Percentiles rank a stretch among this genome's conserved stretches.
Evolutionary conservation across 306 rosid genomes (phyloP).

Genomic region (Cicer arietinum): DNA sequence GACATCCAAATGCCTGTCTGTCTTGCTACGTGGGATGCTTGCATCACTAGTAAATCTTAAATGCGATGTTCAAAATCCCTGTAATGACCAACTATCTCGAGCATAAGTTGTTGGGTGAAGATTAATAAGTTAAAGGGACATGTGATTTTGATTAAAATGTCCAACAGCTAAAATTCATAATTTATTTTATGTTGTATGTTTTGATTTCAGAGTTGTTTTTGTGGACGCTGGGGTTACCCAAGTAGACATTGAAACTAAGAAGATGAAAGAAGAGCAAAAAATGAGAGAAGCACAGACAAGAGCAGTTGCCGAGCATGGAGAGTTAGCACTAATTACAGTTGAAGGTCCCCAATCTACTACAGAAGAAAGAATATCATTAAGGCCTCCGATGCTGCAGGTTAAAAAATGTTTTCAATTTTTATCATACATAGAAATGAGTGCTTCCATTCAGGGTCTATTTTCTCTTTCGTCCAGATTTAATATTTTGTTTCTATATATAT

Average conservation of each 20-base stretch:
- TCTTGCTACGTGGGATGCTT: conserved; percentile 13
- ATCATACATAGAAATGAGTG: conserved; percentile 27
- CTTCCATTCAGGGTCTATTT: conserved; percentile 30
- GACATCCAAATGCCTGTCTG: conserved; percentile 12
- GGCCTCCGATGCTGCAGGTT: conserved; percentile 99
- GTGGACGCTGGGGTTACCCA: conserved; percentile 94
- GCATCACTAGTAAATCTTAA: conserved; percentile 15
- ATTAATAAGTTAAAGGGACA: background rate
- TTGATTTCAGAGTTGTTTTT: conserved; percentile 80
- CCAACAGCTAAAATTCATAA: background rate
- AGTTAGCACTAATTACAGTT: conserved; percentile 83
- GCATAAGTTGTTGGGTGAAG: conserved; percentile 17
- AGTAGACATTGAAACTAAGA: conserved; percentile 85
- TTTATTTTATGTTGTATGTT: conserved; percentile 35
- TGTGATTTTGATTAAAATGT: conserved; percentile 21
- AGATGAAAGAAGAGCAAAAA: conserved; percentile 88
- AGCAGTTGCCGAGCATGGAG: conserved; percentile 88
- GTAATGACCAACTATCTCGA: conserved; percentile 3
- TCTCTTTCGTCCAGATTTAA: conserved; percentile 29
- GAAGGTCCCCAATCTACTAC: conserved; percentile 71
- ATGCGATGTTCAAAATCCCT: conserved; percentile 15
- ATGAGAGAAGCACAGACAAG: conserved; percentile 74
- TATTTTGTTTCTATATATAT: conserved; percentile 34
- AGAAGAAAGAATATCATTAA: conserved; percentile 81
- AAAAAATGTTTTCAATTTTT: conserved; percentile 29